Conservation (phyloP, 2,329 filamentous ascomycete genomes). For the Penicillium sp. region DNA sequence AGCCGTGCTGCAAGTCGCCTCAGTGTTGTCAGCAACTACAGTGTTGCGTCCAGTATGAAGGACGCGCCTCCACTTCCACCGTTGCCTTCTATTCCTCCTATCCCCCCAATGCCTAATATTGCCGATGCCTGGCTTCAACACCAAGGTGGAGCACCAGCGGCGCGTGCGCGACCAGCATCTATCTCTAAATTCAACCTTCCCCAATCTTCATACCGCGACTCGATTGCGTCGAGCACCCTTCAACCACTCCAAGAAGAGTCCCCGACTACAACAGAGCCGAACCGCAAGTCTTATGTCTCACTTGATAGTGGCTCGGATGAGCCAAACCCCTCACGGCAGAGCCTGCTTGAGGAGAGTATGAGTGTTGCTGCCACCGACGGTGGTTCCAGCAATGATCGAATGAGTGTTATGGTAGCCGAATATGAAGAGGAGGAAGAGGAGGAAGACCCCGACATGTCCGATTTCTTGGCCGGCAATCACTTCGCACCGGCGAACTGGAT, state of each 20-base stretch:
- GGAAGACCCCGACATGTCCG: conserved; percentile 69
- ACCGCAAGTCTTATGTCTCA: conserved; percentile 95
- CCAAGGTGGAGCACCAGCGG: conserved; percentile 51
- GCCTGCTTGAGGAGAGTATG: conserved; percentile 82
- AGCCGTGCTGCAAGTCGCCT: conserved; percentile 91
- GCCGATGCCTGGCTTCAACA: conserved; percentile 81
- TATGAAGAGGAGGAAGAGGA: conserved; percentile 66
- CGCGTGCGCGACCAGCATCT: conserved; percentile 58
- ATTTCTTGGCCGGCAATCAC: conserved; percentile 87
- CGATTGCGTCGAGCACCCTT: conserved; percentile 82
- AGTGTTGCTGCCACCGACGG: conserved; percentile 63
- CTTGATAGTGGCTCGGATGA: conserved; percentile 65
- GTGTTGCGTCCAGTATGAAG: conserved; percentile 85
- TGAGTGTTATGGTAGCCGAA: conserved; percentile 81
- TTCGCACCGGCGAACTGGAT: conserved; percentile 99
- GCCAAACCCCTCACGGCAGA: conserved; percentile 72
- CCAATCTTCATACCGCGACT: conserved; percentile 74
- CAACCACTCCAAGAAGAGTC: conserved; percentile 92
- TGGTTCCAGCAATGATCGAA: conserved; percentile 76
- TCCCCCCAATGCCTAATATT: conserved; percentile 80
- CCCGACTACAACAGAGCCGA: conserved; percentile 66
- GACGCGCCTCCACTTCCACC: conserved; percentile 66
- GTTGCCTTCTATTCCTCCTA: conserved; percentile 39
- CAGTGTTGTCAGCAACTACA: conserved; percentile 90
- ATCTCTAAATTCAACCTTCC: conserved; percentile 60